Conservation (phyloP, 768 basidiomycete species). For the Lenzites betulinus region DNA sequence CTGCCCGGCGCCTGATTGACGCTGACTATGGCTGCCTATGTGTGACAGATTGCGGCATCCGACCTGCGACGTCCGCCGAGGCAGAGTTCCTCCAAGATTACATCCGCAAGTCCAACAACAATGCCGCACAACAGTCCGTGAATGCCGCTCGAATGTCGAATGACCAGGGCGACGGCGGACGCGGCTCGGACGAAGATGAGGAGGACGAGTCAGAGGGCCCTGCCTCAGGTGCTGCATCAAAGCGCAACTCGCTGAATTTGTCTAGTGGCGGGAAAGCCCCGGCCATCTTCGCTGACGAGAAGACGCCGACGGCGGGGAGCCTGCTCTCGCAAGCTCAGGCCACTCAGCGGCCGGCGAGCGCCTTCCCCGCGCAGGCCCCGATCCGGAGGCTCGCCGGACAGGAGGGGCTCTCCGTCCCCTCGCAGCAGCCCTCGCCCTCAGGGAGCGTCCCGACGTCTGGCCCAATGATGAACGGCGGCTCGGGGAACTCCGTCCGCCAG, state of each 20-base stretch:
- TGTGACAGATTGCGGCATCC: constrained; percentile 82
- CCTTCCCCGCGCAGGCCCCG: constrained; percentile 68
- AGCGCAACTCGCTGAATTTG: constrained; percentile 73
- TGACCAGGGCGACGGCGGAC: constrained; percentile 62
- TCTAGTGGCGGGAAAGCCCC: constrained; percentile 62
- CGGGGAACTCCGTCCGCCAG: constrained; percentile 68
- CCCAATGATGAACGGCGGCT: constrained; percentile 51
- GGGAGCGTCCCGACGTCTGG: constrained; percentile 42
- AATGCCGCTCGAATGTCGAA: constrained; percentile 74
- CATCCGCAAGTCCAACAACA: constrained; percentile 89
- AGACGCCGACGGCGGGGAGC: constrained; percentile 82
- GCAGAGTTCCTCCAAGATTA: constrained; percentile 92
- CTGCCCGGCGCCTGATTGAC: constrained; percentile 31
- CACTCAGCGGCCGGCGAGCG: constrained; percentile 55
- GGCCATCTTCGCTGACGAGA: constrained; percentile 63
- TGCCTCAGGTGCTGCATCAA: constrained; percentile 61
- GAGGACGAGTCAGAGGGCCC: constrained; percentile 83
- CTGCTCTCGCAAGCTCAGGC: constrained; percentile 78
- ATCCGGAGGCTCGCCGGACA: constrained; percentile 71
- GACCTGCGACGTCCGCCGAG: constrained; percentile 87
- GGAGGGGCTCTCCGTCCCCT: constrained; percentile 53
- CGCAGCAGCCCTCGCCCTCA: constrained; percentile 54
- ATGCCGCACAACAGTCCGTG: constrained; percentile 71
- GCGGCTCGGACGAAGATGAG: constrained; percentile 79
- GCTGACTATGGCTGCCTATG: constrained; percentile 21